Percentiles rank a stretch among this genome's conserved stretches.
phyloP scores from a whole-genome alignment of 805 yeast genomes.

The Ogataea kodamae region DNA sequence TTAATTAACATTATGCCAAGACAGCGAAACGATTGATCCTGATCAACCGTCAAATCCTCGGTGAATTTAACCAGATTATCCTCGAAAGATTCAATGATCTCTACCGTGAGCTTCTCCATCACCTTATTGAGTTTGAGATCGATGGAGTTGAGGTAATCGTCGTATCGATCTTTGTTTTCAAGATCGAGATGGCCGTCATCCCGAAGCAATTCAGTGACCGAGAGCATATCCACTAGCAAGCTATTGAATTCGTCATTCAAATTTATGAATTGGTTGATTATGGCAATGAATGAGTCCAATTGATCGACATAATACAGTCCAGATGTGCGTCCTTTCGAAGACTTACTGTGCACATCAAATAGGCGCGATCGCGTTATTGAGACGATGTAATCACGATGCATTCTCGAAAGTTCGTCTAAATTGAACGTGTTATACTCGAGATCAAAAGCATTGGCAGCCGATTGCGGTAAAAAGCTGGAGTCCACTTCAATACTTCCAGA shows the following conservation, averaged over 20 bases:
- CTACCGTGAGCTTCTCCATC: conserved; percentile 37
- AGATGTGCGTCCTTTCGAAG: conserved; percentile 36
- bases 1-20: conserved; percentile 38
- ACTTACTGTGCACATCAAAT: conserved; percentile 26
- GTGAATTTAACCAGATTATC: conserved; percentile 40
- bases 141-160: conserved; percentile 19
- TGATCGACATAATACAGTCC: conserved; percentile 41
- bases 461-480: conserved; percentile 3
- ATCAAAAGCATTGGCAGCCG: background rate
- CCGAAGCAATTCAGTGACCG: conserved; percentile 26
- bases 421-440: conserved; percentile 33
- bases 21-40: conserved; percentile 43
- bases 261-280: conserved; percentile 38
- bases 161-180: conserved; percentile 24
- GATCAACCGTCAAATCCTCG: conserved; percentile 53
- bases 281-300: conserved; percentile 35
- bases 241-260: conserved; percentile 37
- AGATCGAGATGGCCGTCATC: conserved; percentile 22
- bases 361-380: conserved; percentile 37
- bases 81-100: conserved; percentile 43
- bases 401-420: conserved; percentile 45
- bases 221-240: conserved; percentile 33
- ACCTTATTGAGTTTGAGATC: conserved; percentile 35
- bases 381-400: conserved; percentile 34
- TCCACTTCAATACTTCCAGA: conserved; percentile 16